Conservation (phyloP, 225 moss, liverwort and hornwort genomes). For the Sphagnum contortum region DNA sequence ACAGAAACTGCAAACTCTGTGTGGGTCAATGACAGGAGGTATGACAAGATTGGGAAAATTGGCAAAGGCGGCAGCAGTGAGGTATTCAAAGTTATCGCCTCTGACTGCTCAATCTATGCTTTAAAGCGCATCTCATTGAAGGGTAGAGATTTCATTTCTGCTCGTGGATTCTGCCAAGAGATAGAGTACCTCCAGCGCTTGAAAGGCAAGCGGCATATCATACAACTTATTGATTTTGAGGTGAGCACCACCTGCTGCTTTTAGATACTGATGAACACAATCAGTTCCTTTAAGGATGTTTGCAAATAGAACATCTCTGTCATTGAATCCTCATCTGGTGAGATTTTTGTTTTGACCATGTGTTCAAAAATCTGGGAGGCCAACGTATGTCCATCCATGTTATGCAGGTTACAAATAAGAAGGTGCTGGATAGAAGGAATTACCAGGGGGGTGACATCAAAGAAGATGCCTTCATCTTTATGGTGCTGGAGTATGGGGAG, state of each 20-base stretch:
- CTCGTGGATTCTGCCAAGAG: constrained; percentile 85
- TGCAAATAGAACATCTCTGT: too few relatives aligned
- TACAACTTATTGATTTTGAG: constrained; percentile 82
- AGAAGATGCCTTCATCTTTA: constrained; percentile 75
- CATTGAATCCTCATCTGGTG: neutral
- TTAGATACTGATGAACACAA: neutral
- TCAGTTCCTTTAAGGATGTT: neutral
- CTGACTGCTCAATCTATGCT: constrained; percentile 84
- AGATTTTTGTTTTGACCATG: neutral
- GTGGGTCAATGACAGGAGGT: constrained; percentile 63
- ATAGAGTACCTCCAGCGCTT: constrained; percentile 80
- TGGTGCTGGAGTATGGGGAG: constrained; percentile 93
- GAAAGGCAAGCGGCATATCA: constrained; percentile 80
- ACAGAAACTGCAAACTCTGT: constrained; percentile 62
- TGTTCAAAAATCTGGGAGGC: neutral
- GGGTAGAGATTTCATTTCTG: constrained; percentile 71
- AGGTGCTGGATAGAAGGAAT: constrained; percentile 41
- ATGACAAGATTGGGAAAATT: constrained; percentile 82
- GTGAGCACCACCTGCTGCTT: constrained; percentile 13
- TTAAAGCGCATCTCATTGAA: constrained; percentile 77
- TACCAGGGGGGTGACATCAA: constrained; percentile 54
- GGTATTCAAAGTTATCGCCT: constrained; percentile 89
- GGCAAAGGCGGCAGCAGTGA: constrained; percentile 99
- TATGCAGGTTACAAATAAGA: constrained; percentile 70
- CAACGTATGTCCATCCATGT: neutral